These are phyloP conservation scores for Trichoderma lentiforme DNA, from an alignment of 2,329 filamentous ascomycete genomes.

Conservation along the genomic window DNA sequence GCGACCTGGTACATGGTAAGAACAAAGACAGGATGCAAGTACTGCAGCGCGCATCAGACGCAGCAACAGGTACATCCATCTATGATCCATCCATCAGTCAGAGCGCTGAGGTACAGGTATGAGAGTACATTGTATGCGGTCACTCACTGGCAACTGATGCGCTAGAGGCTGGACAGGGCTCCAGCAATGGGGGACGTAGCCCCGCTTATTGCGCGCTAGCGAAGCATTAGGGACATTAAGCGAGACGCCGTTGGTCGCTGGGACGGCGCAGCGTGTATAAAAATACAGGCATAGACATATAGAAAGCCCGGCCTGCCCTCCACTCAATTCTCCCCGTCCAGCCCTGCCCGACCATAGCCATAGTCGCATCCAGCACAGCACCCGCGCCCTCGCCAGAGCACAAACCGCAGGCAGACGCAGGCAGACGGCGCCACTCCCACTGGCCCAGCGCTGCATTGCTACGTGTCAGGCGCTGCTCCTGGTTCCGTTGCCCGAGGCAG, in stretches of 20 bases:
- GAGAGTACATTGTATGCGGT: not conserved
- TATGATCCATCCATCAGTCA: not conserved
- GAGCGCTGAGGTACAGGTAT: not conserved
- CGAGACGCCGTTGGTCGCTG: constrained; percentile 36
- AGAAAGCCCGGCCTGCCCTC: constrained; percentile 44
- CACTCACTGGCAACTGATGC: not conserved
- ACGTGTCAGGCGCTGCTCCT: not conserved
- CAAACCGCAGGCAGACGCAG: constrained; percentile 3
- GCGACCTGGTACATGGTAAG: not conserved
- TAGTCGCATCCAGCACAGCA: constrained; percentile 8
- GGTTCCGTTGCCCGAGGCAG: not conserved
- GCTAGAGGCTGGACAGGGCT: constrained; percentile 6
- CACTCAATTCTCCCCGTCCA: constrained; percentile 37
- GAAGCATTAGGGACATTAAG: constrained; percentile 37
- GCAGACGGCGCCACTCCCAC: constrained; percentile 6
- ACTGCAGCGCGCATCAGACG: not conserved
- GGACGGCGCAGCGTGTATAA: constrained; percentile 38
- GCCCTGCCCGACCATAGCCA: constrained; percentile 17
- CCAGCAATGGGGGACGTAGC: not conserved
- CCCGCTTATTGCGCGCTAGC: constrained; percentile 28
- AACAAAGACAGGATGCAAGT: not conserved
- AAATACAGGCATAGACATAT: constrained; percentile 45
- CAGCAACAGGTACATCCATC: not conserved
- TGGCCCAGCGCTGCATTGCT: not conserved
- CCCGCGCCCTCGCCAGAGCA: constrained; percentile 2